phyloP scores from a whole-genome alignment of 495 filamentous ascomycete genomes.

The Tuber indicum region DNA sequence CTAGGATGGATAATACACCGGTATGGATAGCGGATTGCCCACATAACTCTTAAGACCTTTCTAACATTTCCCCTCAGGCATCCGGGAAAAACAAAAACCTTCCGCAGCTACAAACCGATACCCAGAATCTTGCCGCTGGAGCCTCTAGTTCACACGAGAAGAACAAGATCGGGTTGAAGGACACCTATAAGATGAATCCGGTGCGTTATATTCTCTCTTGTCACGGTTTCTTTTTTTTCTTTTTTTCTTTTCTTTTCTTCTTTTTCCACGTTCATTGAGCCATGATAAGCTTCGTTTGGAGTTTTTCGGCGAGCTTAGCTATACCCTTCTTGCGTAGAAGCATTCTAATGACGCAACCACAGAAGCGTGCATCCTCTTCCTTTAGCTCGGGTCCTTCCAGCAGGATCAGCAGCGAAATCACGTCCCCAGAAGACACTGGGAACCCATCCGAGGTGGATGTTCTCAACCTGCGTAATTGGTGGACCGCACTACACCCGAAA shows the following conservation, averaged over 20 bases:
- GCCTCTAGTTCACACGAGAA: background rate
- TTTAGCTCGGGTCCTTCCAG: background rate
- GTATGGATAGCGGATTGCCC: background rate
- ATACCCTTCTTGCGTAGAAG: background rate
- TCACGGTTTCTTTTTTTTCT: background rate
- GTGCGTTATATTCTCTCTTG: background rate
- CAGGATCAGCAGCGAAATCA: conserved; percentile 10
- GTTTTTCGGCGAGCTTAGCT: background rate
- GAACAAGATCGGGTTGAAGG: background rate
- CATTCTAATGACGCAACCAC: conserved; percentile 1
- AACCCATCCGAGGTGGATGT: conserved; percentile 19
- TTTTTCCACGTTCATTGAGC: background rate
- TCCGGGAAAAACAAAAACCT: background rate
- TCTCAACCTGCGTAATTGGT: conserved; percentile 18
- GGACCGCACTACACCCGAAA: conserved; percentile 21
- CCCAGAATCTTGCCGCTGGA: background rate
- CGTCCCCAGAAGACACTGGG: conserved; percentile 17
- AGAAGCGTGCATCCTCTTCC: background rate
- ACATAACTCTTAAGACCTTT: background rate
- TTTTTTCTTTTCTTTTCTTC: background rate
- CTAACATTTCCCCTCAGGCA: background rate
- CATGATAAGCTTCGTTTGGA: background rate
- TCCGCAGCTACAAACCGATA: background rate
- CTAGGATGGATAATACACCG: background rate
- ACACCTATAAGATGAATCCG: background rate